These are phyloP conservation scores for Backusella macrospora DNA, from an alignment of 192 early-diverging fungal species.

Conservation along the genomic window DNA sequence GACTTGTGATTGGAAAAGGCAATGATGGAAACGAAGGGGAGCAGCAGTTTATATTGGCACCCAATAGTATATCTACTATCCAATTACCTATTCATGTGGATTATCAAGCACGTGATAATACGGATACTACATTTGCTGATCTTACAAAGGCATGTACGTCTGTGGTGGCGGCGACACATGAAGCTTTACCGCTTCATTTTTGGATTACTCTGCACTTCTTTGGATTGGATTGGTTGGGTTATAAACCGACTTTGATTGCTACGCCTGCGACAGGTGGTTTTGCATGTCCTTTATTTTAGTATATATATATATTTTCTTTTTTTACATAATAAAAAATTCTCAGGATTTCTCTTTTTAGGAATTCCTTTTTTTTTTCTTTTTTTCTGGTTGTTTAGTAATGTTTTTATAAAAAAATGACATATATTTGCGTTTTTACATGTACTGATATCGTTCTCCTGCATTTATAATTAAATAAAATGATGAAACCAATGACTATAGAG, in stretches of 20 bases:
- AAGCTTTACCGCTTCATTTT: constrained; percentile 28
- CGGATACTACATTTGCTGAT: constrained; percentile 30
- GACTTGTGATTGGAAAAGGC: constrained; percentile 27
- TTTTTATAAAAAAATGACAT: too few species aligned
- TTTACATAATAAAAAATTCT: neutral
- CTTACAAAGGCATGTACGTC: constrained; percentile 28
- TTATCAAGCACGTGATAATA: constrained; percentile 20
- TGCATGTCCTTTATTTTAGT: constrained; percentile 27
- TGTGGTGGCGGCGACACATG: neutral
- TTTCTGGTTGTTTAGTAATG: neutral
- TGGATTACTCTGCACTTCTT: constrained; percentile 23
- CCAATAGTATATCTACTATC: constrained; percentile 16
- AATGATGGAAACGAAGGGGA: neutral
- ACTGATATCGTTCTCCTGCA: neutral
- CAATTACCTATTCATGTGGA: constrained; percentile 19
- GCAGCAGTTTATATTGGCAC: neutral
- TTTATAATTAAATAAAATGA: constrained; percentile 3
- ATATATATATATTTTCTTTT: neutral
- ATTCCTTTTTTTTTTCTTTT: too few species aligned
- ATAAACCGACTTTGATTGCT: constrained; percentile 25
- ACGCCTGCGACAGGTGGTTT: constrained; percentile 32
- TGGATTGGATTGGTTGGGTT: constrained; percentile 24
- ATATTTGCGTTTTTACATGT: neutral
- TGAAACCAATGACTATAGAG: neutral
- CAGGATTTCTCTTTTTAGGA: too few species aligned